Conservation (phyloP, 2,329 filamentous ascomycete genomes). For the Aspergillus arachidicola region DNA sequence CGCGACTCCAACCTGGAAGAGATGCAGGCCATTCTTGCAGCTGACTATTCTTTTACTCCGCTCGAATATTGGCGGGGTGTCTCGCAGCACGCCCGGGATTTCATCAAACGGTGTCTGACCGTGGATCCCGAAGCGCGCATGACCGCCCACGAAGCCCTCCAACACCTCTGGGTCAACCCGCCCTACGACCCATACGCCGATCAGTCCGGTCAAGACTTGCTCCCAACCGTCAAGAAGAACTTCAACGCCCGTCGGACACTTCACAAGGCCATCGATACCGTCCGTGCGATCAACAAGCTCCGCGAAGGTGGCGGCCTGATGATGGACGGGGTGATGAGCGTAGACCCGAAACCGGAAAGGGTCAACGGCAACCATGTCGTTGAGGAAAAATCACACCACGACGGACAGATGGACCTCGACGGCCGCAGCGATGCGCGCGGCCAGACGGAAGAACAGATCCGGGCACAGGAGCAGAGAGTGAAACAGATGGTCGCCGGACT, state of each 20-base stretch:
- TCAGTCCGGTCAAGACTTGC: constrained; percentile 53
- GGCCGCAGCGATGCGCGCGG: constrained; percentile 61
- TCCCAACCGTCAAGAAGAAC: constrained; percentile 70
- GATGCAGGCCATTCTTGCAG: constrained; percentile 97
- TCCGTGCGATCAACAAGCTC: constrained; percentile 68
- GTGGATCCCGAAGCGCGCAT: constrained; percentile 85
- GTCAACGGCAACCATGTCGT: constrained; percentile 48
- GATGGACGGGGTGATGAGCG: constrained; percentile 63
- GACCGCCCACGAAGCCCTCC: constrained; percentile 78
- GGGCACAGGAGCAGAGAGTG: constrained; percentile 61
- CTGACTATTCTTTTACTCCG: constrained; percentile 94
- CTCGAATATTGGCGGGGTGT: constrained; percentile 96
- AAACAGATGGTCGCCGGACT: constrained; percentile 61
- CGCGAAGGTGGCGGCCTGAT: constrained; percentile 63
- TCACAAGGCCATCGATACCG: constrained; percentile 69
- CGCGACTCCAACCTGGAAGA: constrained; percentile 97
- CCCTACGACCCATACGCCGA: constrained; percentile 48
- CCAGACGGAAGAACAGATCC: constrained; percentile 65
- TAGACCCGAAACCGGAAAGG: constrained; percentile 55
- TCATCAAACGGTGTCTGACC: constrained; percentile 88
- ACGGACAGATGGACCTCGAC: constrained; percentile 56
- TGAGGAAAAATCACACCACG: constrained; percentile 35
- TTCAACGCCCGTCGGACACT: constrained; percentile 68
- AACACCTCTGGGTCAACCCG: constrained; percentile 66
- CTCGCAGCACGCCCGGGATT: constrained; percentile 81